These are phyloP conservation scores for Albugo laibachii DNA, from an alignment of 352 stramenopile genomes.

Conservation along the genomic window DNA sequence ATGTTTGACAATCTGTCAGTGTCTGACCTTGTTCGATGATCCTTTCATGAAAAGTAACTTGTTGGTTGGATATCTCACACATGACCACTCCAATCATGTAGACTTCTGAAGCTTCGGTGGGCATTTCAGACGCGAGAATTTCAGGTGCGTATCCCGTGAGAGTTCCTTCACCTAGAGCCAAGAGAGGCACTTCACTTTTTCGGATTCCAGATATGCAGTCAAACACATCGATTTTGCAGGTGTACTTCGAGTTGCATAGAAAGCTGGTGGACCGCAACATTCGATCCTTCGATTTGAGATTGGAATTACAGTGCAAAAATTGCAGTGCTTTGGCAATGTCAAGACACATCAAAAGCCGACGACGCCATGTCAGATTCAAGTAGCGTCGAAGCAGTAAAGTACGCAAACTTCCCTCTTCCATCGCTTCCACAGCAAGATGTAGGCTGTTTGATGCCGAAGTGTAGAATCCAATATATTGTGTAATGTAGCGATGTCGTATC, in stretches of 20 bases:
- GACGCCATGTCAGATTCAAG: slow-evolving; percentile 28
- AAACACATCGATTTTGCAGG: slow-evolving; percentile 60
- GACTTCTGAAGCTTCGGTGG: slow-evolving; percentile 23
- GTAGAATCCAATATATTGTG: slow-evolving; percentile 39
- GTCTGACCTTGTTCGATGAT: slow-evolving; percentile 22
- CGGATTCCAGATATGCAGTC: slow-evolving; percentile 10
- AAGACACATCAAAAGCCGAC: slow-evolving; percentile 23
- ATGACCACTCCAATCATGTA: slow-evolving; percentile 56
- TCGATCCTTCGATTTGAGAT: not conserved
- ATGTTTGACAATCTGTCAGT: slow-evolving; percentile 41
- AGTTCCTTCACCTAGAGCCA: slow-evolving; percentile 30
- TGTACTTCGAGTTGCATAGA: slow-evolving; percentile 26
- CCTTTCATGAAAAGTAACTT: slow-evolving; percentile 23
- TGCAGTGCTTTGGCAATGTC: slow-evolving; percentile 25
- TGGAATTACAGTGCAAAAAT: slow-evolving; percentile 19
- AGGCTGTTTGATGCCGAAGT: slow-evolving; percentile 33
- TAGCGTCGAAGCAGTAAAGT: slow-evolving; percentile 25
- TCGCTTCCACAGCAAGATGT: slow-evolving; percentile 53
- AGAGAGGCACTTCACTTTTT: slow-evolving; percentile 9
- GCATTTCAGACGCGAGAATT: slow-evolving; percentile 25
- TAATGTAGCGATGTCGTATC: slow-evolving; percentile 44
- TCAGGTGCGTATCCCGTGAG: slow-evolving; percentile 35
- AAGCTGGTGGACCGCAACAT: slow-evolving; percentile 30
- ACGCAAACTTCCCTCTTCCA: slow-evolving; percentile 43
- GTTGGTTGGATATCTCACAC: slow-evolving; percentile 36